These are phyloP conservation scores for Talaromyces sp. DNA, from an alignment of 2,329 filamentous ascomycete genomes.

Conservation along the genomic window DNA sequence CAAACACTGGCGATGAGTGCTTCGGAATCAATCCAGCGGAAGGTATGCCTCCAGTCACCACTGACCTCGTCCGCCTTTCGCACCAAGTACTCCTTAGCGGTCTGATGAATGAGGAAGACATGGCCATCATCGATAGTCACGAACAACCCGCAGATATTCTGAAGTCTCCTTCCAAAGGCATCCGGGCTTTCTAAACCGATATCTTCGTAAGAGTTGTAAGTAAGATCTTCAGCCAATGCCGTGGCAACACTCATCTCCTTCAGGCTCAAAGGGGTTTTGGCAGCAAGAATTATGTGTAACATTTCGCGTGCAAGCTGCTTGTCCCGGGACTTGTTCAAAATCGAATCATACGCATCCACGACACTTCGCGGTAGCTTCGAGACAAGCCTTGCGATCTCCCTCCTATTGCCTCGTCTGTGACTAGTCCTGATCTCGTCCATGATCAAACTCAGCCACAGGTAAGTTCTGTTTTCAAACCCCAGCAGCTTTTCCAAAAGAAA, in stretches of 20 bases:
- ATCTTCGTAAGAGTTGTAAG: slow-evolving; percentile 5
- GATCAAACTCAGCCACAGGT: slow-evolving; percentile 37
- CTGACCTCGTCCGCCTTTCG: neutral
- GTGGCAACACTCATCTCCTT: slow-evolving; percentile 21
- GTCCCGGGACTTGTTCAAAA: slow-evolving; percentile 13
- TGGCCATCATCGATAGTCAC: neutral
- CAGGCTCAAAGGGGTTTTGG: slow-evolving; percentile 19
- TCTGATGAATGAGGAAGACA: slow-evolving; percentile 14
- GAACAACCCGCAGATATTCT: slow-evolving; percentile 10
- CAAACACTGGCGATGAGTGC: neutral
- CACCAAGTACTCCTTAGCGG: slow-evolving; percentile 9
- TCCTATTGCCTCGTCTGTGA: neutral
- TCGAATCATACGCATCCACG: slow-evolving; percentile 10
- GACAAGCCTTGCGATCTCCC: slow-evolving; percentile 6
- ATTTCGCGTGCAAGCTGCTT: slow-evolving; percentile 12
- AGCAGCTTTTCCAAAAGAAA: slow-evolving; percentile 25
- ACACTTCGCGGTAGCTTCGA: slow-evolving; percentile 5
- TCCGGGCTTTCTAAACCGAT: neutral
- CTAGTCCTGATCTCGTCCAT: slow-evolving; percentile 20
- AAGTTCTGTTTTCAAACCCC: slow-evolving; percentile 30
- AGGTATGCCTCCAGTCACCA: slow-evolving; percentile 5
- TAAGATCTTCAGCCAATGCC: slow-evolving; percentile 18
- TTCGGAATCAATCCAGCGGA: neutral
- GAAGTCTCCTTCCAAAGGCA: neutral
- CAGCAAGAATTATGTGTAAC: slow-evolving; percentile 23